Conservation (phyloP, 441 rosid species). For the Populus tomentosa region DNA sequence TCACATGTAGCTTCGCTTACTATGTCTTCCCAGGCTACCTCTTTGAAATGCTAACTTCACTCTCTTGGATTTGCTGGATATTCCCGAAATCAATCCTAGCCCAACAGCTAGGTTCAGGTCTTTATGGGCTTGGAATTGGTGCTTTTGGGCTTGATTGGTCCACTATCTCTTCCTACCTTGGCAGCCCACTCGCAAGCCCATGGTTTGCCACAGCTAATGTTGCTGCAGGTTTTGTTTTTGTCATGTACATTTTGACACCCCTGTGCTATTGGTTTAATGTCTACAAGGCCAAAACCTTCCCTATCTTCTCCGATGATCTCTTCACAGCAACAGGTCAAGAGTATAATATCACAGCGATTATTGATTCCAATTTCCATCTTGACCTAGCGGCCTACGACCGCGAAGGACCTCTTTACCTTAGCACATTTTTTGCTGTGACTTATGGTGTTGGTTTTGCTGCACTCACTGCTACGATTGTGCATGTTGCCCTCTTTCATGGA, state of each 20-base stretch:
- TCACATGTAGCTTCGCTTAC: conserved; percentile 78
- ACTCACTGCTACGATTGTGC: conserved; percentile 74
- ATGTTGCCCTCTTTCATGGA: conserved; percentile 86
- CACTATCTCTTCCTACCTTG: conserved; percentile 84
- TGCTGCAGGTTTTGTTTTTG: conserved; percentile 60
- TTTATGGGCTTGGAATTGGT: conserved; percentile 74
- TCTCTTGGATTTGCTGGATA: conserved; percentile 92
- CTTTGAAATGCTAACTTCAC: conserved; percentile 72
- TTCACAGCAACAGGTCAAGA: conserved; percentile 66
- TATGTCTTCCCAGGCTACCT: conserved; percentile 86
- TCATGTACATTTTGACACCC: conserved; percentile 78
- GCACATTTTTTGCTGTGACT: conserved; percentile 81
- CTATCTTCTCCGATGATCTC: conserved; percentile 68
- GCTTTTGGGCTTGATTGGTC: conserved; percentile 89
- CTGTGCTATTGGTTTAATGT: conserved; percentile 68
- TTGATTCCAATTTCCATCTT: conserved; percentile 69
- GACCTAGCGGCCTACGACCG: conserved; percentile 65
- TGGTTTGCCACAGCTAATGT: conserved; percentile 98
- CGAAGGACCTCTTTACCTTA: conserved; percentile 78
- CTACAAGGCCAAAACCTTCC: conserved; percentile 77
- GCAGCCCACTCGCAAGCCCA: conserved; percentile 97
- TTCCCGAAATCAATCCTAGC: conserved; percentile 65
- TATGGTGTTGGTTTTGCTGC: conserved; percentile 95
- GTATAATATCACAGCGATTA: conserved; percentile 67
- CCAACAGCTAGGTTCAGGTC: conserved; percentile 91